A percentile compares a stretch with the other conserved stretches of the same genome.
phyloP scores from a whole-genome alignment of 805 yeast genomes.

The Jamesozyma lodderae region DNA sequence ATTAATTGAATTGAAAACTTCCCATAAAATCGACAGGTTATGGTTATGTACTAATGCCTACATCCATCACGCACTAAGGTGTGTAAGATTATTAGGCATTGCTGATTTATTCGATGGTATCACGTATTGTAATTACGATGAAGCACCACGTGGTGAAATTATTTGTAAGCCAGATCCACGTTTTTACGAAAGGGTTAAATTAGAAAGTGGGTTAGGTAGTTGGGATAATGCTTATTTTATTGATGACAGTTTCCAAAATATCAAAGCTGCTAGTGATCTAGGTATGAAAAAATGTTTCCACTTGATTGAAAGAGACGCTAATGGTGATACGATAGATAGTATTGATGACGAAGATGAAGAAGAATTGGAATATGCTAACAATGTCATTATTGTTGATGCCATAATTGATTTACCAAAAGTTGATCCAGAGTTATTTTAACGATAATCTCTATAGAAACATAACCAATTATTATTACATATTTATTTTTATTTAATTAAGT shows the following conservation, averaged over 20 bases:
- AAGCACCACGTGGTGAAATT: conserved; percentile 44
- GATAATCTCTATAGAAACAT: neutral
- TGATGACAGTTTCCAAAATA: conserved; percentile 79
- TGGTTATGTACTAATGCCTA: conserved; percentile 95
- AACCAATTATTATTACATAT: neutral
- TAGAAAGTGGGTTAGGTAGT: conserved; percentile 40
- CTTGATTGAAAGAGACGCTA: conserved; percentile 59
- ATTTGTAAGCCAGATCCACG: conserved; percentile 79
- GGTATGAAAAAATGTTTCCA: conserved; percentile 71
- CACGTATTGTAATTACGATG: conserved; percentile 74
- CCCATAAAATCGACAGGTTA: conserved; percentile 50
- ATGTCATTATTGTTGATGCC: conserved; percentile 41
- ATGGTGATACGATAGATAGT: conserved; percentile 7
- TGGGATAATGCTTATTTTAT: conserved; percentile 55
- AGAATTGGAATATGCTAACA: conserved; percentile 24
- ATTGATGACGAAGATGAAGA: conserved; percentile 10
- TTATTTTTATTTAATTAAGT: neutral
- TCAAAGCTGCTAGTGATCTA: conserved; percentile 56
- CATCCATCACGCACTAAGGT: conserved; percentile 77
- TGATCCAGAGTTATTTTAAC: conserved; percentile 2
- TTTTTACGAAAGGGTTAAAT: conserved; percentile 54
- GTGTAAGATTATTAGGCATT: conserved; percentile 64
- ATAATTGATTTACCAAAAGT: conserved; percentile 42
- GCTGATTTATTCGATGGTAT: conserved; percentile 90
- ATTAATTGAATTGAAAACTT: conserved; percentile 34